Conservation (phyloP, 1,139 yeast genomes). For the Blastobotrys arbuscula region DNA sequence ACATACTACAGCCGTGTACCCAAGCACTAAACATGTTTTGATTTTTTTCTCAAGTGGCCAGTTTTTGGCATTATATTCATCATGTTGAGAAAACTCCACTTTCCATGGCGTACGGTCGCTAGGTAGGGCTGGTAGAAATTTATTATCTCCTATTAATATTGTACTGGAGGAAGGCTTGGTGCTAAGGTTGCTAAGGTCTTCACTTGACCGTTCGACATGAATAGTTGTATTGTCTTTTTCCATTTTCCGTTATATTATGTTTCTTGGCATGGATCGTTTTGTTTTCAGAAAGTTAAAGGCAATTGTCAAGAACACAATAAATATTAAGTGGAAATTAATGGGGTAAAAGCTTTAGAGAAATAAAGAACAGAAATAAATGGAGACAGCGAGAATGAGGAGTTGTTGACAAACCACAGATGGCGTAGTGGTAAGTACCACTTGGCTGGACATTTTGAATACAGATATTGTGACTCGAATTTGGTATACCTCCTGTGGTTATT, state of each 20-base stretch:
- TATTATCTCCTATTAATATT: slow-evolving; percentile 89
- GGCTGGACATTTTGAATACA: no score
- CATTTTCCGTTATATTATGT: neutral
- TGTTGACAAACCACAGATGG: neutral
- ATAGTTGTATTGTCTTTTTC: no score
- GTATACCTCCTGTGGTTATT: no score
- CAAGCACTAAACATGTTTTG: slow-evolving; percentile 31
- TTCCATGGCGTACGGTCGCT: slow-evolving; percentile 40
- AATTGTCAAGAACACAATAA: no score
- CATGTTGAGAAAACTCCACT: slow-evolving; percentile 51
- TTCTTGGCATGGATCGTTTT: neutral
- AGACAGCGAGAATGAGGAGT: neutral
- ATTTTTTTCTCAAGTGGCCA: slow-evolving; percentile 39
- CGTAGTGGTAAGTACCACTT: neutral
- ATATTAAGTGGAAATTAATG: neutral
- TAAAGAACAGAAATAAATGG: neutral
- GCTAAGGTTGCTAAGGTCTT: no score
- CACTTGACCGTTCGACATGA: no score
- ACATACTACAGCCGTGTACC: slow-evolving; percentile 35
- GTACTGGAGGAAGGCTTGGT: neutral
- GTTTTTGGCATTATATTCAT: slow-evolving; percentile 47
- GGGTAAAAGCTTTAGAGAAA: no score
- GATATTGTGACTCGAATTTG: no score
- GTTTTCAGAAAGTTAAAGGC: no score
- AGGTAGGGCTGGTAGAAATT: slow-evolving; percentile 73